Evolutionary conservation across 2,329 filamentous ascomycete species (phyloP).

Genomic region (Ophiostoma ulmi): DNA sequence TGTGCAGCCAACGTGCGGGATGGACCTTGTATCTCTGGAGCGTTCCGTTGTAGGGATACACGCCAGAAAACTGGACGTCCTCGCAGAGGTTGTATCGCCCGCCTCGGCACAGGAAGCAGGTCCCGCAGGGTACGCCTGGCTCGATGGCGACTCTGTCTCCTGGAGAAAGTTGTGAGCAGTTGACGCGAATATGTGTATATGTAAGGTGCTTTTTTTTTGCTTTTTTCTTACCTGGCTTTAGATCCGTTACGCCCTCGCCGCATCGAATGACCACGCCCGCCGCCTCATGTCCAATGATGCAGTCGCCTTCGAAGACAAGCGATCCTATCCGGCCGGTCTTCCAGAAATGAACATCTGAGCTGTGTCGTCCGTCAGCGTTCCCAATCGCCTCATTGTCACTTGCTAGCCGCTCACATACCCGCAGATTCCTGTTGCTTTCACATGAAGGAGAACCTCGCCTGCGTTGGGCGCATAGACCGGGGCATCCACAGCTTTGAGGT

Average conservation of each 20-base stretch:
- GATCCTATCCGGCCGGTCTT: no score
- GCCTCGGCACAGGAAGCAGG: slow-evolving; percentile 54
- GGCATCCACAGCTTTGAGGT: slow-evolving; percentile 44
- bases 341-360: no score
- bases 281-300: no score
- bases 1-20: slow-evolving; percentile 54
- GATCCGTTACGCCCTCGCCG: no score
- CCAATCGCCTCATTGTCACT: no score
- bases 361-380: no score
- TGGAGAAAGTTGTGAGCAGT: slow-evolving; percentile 20
- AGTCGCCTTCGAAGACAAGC: no score
- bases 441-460: slow-evolving; percentile 55
- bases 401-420: background rate
- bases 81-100: slow-evolving; percentile 62
- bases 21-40: slow-evolving; percentile 59
- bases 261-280: no score
- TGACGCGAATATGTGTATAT: no score
- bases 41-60: slow-evolving; percentile 56
- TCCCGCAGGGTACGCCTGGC: slow-evolving; percentile 58
- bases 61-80: slow-evolving; percentile 56
- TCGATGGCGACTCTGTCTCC: slow-evolving; percentile 64
- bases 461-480: slow-evolving; percentile 50
- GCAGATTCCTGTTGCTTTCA: slow-evolving; percentile 60
- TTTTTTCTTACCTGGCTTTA: no score
- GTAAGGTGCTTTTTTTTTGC: no score